Percentiles rank a stretch among this genome's conserved stretches.
Evolutionary conservation across 768 basidiomycete genomes (phyloP).

Genomic region (Boletellus ananas): DNA sequence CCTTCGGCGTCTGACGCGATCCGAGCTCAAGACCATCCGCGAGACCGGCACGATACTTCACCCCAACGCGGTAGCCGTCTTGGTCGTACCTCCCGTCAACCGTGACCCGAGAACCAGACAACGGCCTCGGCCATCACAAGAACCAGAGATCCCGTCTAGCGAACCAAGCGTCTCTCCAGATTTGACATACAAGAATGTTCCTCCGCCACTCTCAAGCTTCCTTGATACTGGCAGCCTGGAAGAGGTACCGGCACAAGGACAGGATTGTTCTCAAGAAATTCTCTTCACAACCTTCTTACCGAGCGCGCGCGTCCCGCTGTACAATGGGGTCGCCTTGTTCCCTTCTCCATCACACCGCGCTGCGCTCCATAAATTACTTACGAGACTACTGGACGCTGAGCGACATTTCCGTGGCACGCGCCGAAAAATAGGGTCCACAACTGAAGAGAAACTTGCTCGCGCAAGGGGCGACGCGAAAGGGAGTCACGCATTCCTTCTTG

Average conservation of each 20-base stretch:
- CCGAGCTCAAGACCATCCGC: constrained; percentile 52
- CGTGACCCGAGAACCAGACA: constrained; percentile 44
- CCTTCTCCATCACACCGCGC: constrained; percentile 60
- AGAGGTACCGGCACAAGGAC: neutral
- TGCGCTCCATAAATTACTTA: constrained; percentile 48
- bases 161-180: constrained; percentile 3
- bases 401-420: constrained; percentile 22
- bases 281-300: constrained; percentile 28
- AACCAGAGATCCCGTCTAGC: constrained; percentile 26
- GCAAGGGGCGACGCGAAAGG: constrained; percentile 37
- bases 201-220: constrained; percentile 28
- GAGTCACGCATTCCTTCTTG: constrained; percentile 70
- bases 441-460: neutral
- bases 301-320: constrained; percentile 50
- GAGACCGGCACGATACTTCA: constrained; percentile 46
- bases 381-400: constrained; percentile 48
- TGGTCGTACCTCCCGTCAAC: constrained; percentile 66
- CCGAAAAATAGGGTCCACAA: neutral
- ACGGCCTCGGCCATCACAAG: constrained; percentile 41
- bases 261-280: constrained; percentile 3
- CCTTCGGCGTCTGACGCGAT: constrained; percentile 60
- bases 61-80: constrained; percentile 57
- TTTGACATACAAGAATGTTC: constrained; percentile 11
- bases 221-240: constrained; percentile 2
- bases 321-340: constrained; percentile 64